phyloP scores from a whole-genome alignment of 768 basidiomycete species.

The Tylopilus rubrobrunneus region DNA sequence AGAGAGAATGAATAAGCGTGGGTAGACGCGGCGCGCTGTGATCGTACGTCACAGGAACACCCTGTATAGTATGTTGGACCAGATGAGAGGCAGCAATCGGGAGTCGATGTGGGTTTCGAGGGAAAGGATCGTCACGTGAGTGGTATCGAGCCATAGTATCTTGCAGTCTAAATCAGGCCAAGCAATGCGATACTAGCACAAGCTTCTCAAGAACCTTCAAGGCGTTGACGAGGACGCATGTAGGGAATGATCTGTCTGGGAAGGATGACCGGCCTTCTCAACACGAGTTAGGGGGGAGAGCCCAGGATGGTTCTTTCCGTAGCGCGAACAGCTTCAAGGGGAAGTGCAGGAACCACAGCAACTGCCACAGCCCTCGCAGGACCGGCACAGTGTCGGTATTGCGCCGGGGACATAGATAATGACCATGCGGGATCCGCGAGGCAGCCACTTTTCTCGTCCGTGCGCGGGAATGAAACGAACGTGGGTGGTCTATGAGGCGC shows the following conservation, averaged over 20 bases:
- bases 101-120: constrained; percentile 16
- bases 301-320: constrained; percentile 1
- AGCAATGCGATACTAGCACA: constrained; percentile 1
- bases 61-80: not conserved
- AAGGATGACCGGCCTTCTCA: not conserved
- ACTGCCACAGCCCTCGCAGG: constrained; percentile 17
- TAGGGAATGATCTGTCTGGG: not conserved
- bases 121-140: constrained; percentile 1
- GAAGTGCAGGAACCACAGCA: constrained; percentile 3
- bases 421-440: constrained; percentile 30
- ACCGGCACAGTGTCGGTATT: constrained; percentile 13
- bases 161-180: not conserved
- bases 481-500: constrained; percentile 9
- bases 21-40: not conserved
- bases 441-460: constrained; percentile 13
- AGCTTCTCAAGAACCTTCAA: not conserved
- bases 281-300: not conserved
- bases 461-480: constrained; percentile 30
- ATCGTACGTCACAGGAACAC: constrained; percentile 31
- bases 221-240: not conserved
- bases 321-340: constrained; percentile 16
- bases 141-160: not conserved
- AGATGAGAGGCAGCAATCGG: constrained; percentile 15
- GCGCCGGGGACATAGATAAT: constrained; percentile 13
- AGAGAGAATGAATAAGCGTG: constrained; percentile 11